These are phyloP conservation scores for Yamadazyma membranifaciens DNA, from an alignment of 1,139 yeast genomes.

Conservation along the genomic window DNA sequence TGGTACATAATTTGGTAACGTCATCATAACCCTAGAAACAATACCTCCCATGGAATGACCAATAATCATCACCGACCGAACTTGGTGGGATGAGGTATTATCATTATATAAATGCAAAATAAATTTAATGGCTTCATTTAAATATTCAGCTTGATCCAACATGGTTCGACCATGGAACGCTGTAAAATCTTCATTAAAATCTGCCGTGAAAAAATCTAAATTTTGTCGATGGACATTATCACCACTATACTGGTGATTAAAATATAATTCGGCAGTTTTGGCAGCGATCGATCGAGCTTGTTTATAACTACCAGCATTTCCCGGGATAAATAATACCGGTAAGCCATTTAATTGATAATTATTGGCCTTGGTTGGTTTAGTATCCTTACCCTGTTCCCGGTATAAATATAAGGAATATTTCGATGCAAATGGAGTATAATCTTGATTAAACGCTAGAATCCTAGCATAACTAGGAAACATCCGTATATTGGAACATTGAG, in stretches of 20 bases:
- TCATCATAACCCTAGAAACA: conserved; percentile 78
- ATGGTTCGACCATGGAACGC: conserved; percentile 95
- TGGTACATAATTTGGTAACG: conserved; percentile 70
- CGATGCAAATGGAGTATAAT: conserved; percentile 70
- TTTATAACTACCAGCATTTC: conserved; percentile 92
- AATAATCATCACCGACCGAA: conserved; percentile 65
- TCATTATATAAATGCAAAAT: conserved; percentile 64
- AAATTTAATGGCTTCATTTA: conserved; percentile 81
- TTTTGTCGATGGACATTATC: conserved; percentile 20
- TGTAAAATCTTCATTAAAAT: conserved; percentile 93
- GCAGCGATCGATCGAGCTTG: conserved; percentile 95
- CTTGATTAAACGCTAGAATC: conserved; percentile 65
- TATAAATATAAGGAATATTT: conserved; percentile 82
- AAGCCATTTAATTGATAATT: conserved; percentile 57
- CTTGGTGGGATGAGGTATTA: conserved; percentile 10
- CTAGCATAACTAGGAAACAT: conserved; percentile 81
- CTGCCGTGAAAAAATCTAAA: conserved; percentile 83
- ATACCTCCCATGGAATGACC: conserved; percentile 99
- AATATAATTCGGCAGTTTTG: conserved; percentile 55
- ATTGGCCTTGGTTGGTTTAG: conserved; percentile 42
- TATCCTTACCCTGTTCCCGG: conserved; percentile 73
- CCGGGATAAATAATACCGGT: conserved; percentile 92
- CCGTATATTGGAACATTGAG: conserved; percentile 55
- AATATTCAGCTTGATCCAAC: conserved; percentile 90
- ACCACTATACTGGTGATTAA: conserved; percentile 26